Evolutionary conservation across 176 grass and related monocot genomes (phyloP).

Genomic region (Phyllostachys edulis): DNA sequence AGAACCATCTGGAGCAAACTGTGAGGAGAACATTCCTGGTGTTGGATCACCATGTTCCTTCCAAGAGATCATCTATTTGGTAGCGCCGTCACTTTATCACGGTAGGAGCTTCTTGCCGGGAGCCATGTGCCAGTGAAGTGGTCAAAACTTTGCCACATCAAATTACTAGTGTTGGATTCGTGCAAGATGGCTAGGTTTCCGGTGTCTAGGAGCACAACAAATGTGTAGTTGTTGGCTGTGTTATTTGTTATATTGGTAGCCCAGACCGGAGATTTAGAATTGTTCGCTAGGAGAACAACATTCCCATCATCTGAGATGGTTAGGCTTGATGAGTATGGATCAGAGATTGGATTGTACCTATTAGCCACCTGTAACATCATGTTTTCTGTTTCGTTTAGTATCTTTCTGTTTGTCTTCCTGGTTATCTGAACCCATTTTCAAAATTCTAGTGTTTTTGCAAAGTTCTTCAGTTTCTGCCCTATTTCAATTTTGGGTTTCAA

Average conservation of each 20-base stretch:
- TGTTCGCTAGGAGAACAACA: not conserved
- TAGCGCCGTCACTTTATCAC: slow-evolving; percentile 22
- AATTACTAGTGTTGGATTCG: not conserved
- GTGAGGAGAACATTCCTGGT: slow-evolving; percentile 23
- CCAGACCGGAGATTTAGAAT: slow-evolving; percentile 14
- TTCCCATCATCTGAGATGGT: slow-evolving; percentile 32
- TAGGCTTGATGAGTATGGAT: slow-evolving; percentile 32
- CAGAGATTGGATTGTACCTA: slow-evolving; percentile 27
- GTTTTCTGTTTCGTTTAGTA: no score
- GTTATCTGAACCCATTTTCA: no score
- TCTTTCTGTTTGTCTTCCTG: no score
- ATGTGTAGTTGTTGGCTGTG: not conserved
- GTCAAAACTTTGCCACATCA: slow-evolving; percentile 38
- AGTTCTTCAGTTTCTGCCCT: no score
- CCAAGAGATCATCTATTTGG: slow-evolving; percentile 21
- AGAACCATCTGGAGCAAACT: slow-evolving; percentile 26
- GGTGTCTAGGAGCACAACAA: slow-evolving; percentile 27
- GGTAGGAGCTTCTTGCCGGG: slow-evolving; percentile 11
- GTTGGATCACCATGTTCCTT: slow-evolving; percentile 31
- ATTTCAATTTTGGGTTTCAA: no score
- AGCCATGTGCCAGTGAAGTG: slow-evolving; percentile 28
- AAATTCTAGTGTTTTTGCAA: no score
- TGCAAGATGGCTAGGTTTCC: slow-evolving; percentile 31
- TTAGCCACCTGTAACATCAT: slow-evolving; percentile 61
- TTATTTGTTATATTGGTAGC: not conserved